Evolutionary conservation across 2,329 filamentous ascomycete genomes (phyloP).

Genomic region (Alternaria triticimaculans): DNA sequence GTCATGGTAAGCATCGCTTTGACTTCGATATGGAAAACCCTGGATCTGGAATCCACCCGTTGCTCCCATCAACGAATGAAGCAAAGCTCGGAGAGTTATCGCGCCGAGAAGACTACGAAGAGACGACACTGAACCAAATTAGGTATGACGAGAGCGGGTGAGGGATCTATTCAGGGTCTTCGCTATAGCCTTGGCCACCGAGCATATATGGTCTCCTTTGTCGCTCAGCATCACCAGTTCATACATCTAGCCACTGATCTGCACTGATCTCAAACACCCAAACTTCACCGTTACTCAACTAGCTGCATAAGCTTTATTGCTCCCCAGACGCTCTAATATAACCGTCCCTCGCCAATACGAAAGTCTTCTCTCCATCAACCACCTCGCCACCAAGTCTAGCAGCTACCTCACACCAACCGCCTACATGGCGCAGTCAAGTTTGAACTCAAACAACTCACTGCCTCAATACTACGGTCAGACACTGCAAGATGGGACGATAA

Average conservation of each 20-base stretch:
- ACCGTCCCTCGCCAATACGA: neutral
- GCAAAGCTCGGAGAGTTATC: neutral
- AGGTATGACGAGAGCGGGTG: constrained; percentile 17
- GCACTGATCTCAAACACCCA: neutral
- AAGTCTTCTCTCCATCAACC: constrained; percentile 10
- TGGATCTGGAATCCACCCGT: constrained; percentile 20
- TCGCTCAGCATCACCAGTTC: constrained; percentile 7
- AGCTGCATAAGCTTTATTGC: neutral
- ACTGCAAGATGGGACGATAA: constrained; percentile 36
- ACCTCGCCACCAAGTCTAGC: neutral
- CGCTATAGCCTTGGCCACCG: constrained; percentile 9
- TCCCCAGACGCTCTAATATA: neutral
- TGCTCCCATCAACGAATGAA: constrained; percentile 39
- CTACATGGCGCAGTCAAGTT: constrained; percentile 29
- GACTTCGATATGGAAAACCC: constrained; percentile 27
- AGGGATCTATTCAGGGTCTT: constrained; percentile 17
- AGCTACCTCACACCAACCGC: neutral
- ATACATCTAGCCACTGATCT: constrained; percentile 4
- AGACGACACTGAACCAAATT: constrained; percentile 17
- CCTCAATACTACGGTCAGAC: constrained; percentile 40
- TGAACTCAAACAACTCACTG: constrained; percentile 16
- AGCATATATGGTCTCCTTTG: constrained; percentile 27
- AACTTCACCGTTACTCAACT: neutral
- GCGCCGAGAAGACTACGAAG: constrained; percentile 8
- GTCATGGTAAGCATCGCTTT: constrained; percentile 34